A percentile compares a stretch with the other conserved stretches of the same genome.
Conservation (phyloP, 768 basidiomycete species). For the Mycena latifolia region DNA sequence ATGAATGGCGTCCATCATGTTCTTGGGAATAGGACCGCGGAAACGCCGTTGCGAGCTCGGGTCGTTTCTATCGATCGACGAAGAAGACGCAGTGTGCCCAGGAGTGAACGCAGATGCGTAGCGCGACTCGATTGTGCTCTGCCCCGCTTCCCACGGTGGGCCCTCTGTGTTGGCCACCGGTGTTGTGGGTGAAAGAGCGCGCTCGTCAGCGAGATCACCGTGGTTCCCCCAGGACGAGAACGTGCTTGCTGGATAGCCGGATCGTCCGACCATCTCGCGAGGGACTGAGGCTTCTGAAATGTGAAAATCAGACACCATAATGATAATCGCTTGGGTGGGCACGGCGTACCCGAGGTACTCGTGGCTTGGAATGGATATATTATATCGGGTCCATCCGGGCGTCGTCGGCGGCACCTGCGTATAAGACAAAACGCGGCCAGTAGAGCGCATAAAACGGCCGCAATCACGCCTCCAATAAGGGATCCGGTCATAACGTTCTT, state of each 20-base stretch:
- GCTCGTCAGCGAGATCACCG: conserved; percentile 29
- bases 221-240: conserved; percentile 37
- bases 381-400: not conserved
- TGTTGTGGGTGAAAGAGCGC: conserved; percentile 8
- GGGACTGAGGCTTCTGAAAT: not conserved
- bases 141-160: conserved; percentile 11
- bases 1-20: conserved; percentile 27
- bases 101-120: conserved; percentile 19
- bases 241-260: conserved; percentile 28
- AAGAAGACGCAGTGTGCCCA: conserved; percentile 20
- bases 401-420: conserved; percentile 25
- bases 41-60: conserved; percentile 26
- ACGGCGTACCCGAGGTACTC: conserved; percentile 10
- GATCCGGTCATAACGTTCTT: conserved; percentile 23
- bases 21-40: conserved; percentile 23
- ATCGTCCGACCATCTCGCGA: conserved; percentile 28
- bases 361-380: conserved; percentile 24
- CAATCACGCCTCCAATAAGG: conserved; percentile 25
- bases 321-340: too few relatives aligned
- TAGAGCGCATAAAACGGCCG: conserved; percentile 15
- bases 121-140: conserved; percentile 28
- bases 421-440: conserved; percentile 24
- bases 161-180: conserved; percentile 1
- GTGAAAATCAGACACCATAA: not conserved
- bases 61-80: conserved; percentile 32